phyloP scores from a whole-genome alignment of 352 stramenopile species.

The Saprolegnia parasitica region DNA sequence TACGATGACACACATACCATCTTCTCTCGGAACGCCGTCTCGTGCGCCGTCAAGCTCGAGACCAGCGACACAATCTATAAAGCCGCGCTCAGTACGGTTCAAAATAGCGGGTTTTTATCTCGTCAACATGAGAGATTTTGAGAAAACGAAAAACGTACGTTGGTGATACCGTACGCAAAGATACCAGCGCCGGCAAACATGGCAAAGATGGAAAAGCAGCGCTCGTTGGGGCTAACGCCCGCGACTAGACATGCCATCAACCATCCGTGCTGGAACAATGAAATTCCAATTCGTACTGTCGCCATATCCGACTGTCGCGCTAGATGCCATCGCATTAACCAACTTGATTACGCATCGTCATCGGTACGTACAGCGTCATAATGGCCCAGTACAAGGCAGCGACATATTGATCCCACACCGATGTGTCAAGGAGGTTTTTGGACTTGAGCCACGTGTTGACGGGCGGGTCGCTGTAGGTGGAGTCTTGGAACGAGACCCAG shows the following conservation, averaged over 20 bases:
- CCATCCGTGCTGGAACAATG: not conserved
- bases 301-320: conserved; percentile 20
- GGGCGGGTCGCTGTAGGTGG: conserved; percentile 33
- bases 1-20: no score
- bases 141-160: conserved; percentile 37
- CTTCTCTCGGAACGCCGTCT: conserved; percentile 59
- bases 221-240: conserved; percentile 45
- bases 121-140: conserved; percentile 8
- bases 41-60: conserved; percentile 58
- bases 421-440: conserved; percentile 37
- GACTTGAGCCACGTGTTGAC: conserved; percentile 48
- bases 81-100: no score
- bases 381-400: conserved; percentile 63
- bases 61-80: conserved; percentile 68
- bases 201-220: conserved; percentile 61
- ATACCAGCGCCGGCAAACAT: conserved; percentile 67
- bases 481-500: conserved; percentile 28
- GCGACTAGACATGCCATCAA: conserved; percentile 31
- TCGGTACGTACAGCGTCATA: conserved; percentile 54
- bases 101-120: no score
- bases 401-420: conserved; percentile 58
- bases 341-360: not conserved
- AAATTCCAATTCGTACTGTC: not conserved
- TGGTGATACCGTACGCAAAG: conserved; percentile 78
- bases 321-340: not conserved